These are phyloP conservation scores for Carpediemonas membranifera DNA, from an alignment of 78 protist species.

Conservation along the genomic window DNA sequence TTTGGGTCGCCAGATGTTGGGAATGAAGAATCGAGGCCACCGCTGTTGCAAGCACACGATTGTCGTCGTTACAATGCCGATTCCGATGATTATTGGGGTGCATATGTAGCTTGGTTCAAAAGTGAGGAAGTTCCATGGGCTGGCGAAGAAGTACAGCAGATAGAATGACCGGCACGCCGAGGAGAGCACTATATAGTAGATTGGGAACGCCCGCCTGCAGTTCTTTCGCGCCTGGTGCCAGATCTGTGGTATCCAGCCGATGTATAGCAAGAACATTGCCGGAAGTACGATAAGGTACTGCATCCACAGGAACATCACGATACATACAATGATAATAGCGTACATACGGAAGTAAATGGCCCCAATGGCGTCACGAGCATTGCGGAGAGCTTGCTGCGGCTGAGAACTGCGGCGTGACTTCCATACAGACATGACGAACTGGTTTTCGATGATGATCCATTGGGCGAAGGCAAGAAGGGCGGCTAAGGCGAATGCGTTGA, in stretches of 20 bases:
- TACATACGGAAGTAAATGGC: slow-evolving; percentile 22
- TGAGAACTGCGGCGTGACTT: slow-evolving; percentile 51
- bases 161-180: not conserved
- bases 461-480: too few relatives aligned
- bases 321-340: not conserved
- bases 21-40: not conserved
- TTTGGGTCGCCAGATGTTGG: slow-evolving; percentile 27
- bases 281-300: not conserved
- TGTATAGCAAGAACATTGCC: slow-evolving; percentile 39
- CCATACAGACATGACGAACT: slow-evolving; percentile 45
- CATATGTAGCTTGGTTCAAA: slow-evolving; percentile 16
- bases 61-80: slow-evolving; percentile 22
- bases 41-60: not conserved
- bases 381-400: too few relatives aligned
- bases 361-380: too few relatives aligned
- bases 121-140: slow-evolving; percentile 45
- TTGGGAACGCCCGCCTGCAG: slow-evolving; percentile 11
- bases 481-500: too few relatives aligned
- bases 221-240: slow-evolving; percentile 3
- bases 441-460: slow-evolving; percentile 59
- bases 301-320: not conserved
- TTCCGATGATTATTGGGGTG: slow-evolving; percentile 16
- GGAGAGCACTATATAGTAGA: slow-evolving; percentile 33
- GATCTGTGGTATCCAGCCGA: slow-evolving; percentile 65
- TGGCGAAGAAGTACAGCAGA: slow-evolving; percentile 57